These are phyloP conservation scores for Lolium perenne DNA, from an alignment of 176 grass and related monocot genomes.

Conservation along the genomic window DNA sequence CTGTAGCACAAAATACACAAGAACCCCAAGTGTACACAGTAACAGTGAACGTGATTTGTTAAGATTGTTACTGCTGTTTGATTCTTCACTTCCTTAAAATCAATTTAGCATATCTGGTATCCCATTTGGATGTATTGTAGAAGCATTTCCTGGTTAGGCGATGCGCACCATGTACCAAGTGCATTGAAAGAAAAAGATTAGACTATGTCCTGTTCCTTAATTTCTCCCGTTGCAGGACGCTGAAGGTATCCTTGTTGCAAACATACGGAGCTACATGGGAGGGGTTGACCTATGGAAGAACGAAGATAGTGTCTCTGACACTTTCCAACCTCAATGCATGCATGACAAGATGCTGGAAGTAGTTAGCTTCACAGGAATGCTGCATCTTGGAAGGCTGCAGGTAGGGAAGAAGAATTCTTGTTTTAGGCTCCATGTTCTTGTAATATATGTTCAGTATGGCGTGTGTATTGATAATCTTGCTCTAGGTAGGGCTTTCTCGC, in stretches of 20 bases:
- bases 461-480: conserved; percentile 15
- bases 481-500: conserved; percentile 80
- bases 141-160: conserved; percentile 11
- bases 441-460: conserved; percentile 6
- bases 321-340: conserved; percentile 73
- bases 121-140: not conserved
- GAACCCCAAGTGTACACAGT: conserved; percentile 21
- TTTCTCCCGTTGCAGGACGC: conserved; percentile 57
- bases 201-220: not conserved
- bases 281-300: conserved; percentile 95
- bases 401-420: conserved; percentile 30
- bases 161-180: not conserved
- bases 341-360: conserved; percentile 93
- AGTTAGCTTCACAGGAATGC: conserved; percentile 87
- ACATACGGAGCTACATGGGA: conserved; percentile 96
- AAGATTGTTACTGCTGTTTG: conserved; percentile 3
- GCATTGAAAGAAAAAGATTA: conserved; percentile 13
- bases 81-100: conserved; percentile 14
- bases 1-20: not conserved
- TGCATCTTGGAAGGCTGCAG: conserved; percentile 87
- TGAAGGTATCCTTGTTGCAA: conserved; percentile 86
- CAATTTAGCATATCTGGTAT: not conserved
- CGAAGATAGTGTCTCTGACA: conserved; percentile 67
- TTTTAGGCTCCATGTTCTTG: not conserved
- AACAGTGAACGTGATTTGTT: not conserved